phyloP scores from a whole-genome alignment of 306 rosid species.

The Oemleria cerasiformis region DNA sequence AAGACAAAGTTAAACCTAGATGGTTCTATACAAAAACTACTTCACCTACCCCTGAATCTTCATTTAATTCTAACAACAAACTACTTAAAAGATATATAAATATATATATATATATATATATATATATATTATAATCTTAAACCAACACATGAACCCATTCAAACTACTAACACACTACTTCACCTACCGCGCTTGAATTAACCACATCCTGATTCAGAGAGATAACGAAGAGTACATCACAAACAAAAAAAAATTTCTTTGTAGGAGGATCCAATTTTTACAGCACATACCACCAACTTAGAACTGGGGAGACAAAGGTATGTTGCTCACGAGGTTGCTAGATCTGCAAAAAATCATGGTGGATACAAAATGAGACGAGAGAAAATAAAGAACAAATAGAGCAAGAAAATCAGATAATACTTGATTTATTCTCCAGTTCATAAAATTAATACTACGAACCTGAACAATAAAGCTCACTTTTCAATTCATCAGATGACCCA shows the following conservation, averaged over 20 bases:
- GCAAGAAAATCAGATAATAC: background rate
- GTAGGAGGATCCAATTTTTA: background rate
- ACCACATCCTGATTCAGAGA: constrained; percentile 2
- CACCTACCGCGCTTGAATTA: no score
- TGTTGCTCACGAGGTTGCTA: constrained; percentile 45
- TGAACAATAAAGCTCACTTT: constrained; percentile 32
- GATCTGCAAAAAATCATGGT: constrained; percentile 37
- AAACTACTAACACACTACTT: no score
- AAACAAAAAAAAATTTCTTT: background rate
- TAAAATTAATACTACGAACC: background rate
- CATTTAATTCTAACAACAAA: no score
- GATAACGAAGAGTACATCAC: background rate
- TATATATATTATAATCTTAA: no score
- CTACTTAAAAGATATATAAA: no score
- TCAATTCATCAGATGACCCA: constrained; percentile 42
- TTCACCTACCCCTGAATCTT: no score
- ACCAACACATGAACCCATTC: no score
- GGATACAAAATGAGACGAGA: constrained; percentile 5
- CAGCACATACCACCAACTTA: constrained; percentile 47
- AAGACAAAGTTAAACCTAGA: no score
- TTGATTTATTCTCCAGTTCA: background rate
- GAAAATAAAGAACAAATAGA: constrained; percentile 3
- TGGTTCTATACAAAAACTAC: no score
- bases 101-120: no score
- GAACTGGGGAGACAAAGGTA: constrained; percentile 65